Percentiles rank a stretch among this genome's conserved stretches.
These are phyloP conservation scores for Acer saccharum DNA, from an alignment of 345 rosid genomes.

Conservation along the genomic window DNA sequence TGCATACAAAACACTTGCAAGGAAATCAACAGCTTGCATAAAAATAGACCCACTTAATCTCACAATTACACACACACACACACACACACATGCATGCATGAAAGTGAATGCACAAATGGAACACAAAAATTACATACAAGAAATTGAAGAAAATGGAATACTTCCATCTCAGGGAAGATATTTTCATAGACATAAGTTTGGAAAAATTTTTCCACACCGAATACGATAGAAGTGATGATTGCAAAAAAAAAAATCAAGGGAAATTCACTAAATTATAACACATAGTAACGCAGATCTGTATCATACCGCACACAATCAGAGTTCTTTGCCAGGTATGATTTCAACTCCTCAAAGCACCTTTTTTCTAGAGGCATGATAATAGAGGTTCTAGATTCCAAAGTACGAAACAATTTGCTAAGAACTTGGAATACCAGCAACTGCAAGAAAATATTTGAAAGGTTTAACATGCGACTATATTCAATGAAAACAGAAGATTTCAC, in stretches of 20 bases:
- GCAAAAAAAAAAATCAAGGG: neutral
- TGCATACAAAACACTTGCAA: too few species aligned
- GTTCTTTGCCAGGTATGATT: slow-evolving; percentile 71
- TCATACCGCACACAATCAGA: slow-evolving; percentile 85
- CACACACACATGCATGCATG: neutral
- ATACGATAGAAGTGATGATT: neutral
- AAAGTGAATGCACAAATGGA: neutral
- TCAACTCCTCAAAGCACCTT: slow-evolving; percentile 73
- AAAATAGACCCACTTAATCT: too few species aligned
- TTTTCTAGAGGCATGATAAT: slow-evolving; percentile 60
- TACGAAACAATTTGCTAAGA: slow-evolving; percentile 58
- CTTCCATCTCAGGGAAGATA: neutral
- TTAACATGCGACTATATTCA: neutral
- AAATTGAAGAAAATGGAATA: neutral
- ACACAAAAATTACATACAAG: neutral
- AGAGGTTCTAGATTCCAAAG: slow-evolving; percentile 36
- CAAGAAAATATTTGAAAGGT: slow-evolving; percentile 22
- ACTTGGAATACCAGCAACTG: slow-evolving; percentile 92
- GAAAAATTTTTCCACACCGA: neutral
- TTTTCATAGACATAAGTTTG: neutral
- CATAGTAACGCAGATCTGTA: neutral
- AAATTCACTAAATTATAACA: neutral
- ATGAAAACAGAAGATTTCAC: neutral
- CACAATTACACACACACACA: neutral
- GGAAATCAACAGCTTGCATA: too few species aligned